These are phyloP conservation scores for Lepidium africanum DNA, from an alignment of 345 rosid species.

Conservation along the genomic window DNA sequence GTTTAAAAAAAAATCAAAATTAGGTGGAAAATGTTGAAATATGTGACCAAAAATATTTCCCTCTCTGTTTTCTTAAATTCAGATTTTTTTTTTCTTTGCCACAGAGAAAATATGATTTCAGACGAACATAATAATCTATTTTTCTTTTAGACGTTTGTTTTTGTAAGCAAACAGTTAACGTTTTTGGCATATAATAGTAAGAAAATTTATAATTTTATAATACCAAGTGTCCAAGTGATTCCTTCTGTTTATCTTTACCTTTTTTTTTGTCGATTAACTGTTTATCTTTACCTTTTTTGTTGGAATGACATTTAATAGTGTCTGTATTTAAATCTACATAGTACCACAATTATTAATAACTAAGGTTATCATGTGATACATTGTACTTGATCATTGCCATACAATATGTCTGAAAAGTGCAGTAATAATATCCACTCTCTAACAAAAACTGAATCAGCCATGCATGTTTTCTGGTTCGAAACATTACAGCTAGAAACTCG, in stretches of 20 bases:
- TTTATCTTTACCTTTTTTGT: conserved; percentile 10
- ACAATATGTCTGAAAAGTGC: not conserved
- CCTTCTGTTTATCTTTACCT: conserved; percentile 11
- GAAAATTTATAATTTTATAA: not conserved
- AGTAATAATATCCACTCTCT: not conserved
- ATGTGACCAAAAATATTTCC: no score
- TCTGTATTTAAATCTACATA: conserved; percentile 3
- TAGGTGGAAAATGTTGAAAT: no score
- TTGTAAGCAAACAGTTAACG: not conserved
- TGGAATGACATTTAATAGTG: conserved; percentile 14
- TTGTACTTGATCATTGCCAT: conserved; percentile 1
- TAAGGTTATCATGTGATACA: conserved; percentile 3
- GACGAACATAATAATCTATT: not conserved
- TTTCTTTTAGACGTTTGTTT: not conserved
- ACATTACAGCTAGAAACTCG: not conserved
- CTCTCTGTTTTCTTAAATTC: no score
- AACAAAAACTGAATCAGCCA: not conserved
- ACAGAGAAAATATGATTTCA: not conserved
- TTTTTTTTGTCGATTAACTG: not conserved
- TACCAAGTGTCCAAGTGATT: conserved; percentile 12
- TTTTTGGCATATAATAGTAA: not conserved
- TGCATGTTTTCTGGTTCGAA: conserved; percentile 6
- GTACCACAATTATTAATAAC: not conserved
- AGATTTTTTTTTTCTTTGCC: not conserved
- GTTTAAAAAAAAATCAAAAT: no score